phyloP scores from a whole-genome alignment of 2,329 filamentous ascomycete genomes.

The Laburnicola sp. region DNA sequence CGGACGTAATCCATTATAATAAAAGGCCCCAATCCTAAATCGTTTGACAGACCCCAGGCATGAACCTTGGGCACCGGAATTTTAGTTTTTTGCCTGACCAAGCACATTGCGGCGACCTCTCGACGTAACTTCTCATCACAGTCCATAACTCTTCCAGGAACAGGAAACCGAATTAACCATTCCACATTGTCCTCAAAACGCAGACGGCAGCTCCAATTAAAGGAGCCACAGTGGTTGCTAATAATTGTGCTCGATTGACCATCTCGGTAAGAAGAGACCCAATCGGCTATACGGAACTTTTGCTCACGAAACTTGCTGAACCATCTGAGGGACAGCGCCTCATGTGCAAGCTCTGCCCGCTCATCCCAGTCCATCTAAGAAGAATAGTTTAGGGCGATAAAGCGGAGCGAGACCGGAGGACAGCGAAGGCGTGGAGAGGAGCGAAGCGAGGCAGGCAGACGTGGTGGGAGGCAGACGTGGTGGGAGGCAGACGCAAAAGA shows the following conservation, averaged over 20 bases:
- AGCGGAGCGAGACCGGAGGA: too few species aligned
- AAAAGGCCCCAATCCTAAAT: slow-evolving; percentile 14
- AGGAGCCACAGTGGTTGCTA: slow-evolving; percentile 10
- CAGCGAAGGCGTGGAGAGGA: too few species aligned
- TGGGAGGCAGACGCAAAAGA: too few species aligned
- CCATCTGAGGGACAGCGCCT: background rate
- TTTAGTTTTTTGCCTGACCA: slow-evolving; percentile 13
- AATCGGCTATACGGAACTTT: background rate
- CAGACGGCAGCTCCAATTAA: slow-evolving; percentile 12
- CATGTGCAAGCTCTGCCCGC: background rate
- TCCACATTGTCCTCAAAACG: slow-evolving; percentile 11
- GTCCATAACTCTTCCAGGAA: slow-evolving; percentile 15
- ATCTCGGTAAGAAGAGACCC: slow-evolving; percentile 4
- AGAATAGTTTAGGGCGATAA: too few species aligned
- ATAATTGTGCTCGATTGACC: slow-evolving; percentile 8
- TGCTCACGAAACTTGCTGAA: background rate
- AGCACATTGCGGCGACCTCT: slow-evolving; percentile 13
- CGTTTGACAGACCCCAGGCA: slow-evolving; percentile 13
- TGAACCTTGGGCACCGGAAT: slow-evolving; percentile 16
- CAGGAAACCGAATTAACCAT: slow-evolving; percentile 12
- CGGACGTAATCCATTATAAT: slow-evolving; percentile 16
- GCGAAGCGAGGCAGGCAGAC: too few species aligned
- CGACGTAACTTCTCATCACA: slow-evolving; percentile 14
- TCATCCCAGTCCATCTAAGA: slow-evolving; percentile 9
- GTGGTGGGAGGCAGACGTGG: too few species aligned